Base-by-base conservation (phyloP, 2,329 filamentous ascomycete genomes). In the Podosphaera xanthii region DNA sequence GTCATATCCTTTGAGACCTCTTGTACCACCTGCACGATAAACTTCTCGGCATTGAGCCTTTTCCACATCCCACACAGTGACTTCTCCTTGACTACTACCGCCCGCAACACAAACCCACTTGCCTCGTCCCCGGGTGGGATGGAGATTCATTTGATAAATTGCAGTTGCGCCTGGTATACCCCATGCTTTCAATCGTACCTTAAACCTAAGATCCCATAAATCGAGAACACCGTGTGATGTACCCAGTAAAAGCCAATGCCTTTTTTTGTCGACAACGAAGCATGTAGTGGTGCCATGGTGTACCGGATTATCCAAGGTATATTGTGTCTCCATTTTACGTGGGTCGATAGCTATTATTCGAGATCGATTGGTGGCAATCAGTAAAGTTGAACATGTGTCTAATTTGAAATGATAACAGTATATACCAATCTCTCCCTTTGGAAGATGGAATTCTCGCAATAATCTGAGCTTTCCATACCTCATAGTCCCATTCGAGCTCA, bases 131-230 rank as follows among this genome's bases (percentile, higher is more conserved):
- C 83, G 87, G 33, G 78, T 79, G 0, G 89, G 88, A 67, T 94
- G 88, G 0, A 94, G 75, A 60, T 81, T 77, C 14, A 98, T 76
- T 38, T 88, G 79, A 65, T 91, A 84, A 62, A 97, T 87, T 22
- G 87, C 77, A 0, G 84, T 82, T 61, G 86, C 86, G 31, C 86
- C 87, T 0, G 87, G 82, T 35, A 96, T 78, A 0, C 88, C 88
- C 88, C 90, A 97, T 12, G 84, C 86, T 69, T 87, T 89, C 33
- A 97, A 75, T 31, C 88, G 81, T 65, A 97, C 79, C 64, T 82
- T 85, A 75, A 98, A 98, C n/a, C 92, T 84, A 48, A 98, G 76
- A 70, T 98, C 92, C 92, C 92, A 98, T 1, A 98, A 77, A 68
- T 94, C 86, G 6, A 98, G 75, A 35, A 97, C 84, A 42, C 94